These are phyloP conservation scores for Gracilaria gracilis DNA, from an alignment of 23 red algal genomes.

Conservation along the genomic window DNA sequence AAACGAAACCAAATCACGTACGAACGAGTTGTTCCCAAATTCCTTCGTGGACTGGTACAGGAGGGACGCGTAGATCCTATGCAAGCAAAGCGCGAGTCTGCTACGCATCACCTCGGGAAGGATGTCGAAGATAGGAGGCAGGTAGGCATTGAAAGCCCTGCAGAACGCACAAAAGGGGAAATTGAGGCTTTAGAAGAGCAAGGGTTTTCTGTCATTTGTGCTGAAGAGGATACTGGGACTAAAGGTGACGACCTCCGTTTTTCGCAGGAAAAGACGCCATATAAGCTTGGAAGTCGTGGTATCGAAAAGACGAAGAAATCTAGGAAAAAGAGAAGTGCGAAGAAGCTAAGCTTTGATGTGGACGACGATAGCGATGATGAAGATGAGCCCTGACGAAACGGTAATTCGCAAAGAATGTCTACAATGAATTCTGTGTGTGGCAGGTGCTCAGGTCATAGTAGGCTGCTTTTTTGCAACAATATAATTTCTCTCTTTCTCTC, in stretches of 20 bases:
- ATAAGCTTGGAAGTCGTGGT: neutral
- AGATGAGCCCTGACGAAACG: neutral
- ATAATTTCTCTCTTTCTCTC: too few relatives aligned
- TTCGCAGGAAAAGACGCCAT: neutral
- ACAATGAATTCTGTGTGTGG: too few relatives aligned
- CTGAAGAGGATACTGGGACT: neutral
- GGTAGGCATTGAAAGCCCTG: neutral
- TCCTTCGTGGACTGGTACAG: neutral
- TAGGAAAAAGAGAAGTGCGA: neutral
- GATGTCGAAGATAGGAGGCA: conserved; percentile 18
- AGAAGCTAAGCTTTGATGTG: conserved; percentile 7
- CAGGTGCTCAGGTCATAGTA: too few relatives aligned
- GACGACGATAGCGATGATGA: neutral
- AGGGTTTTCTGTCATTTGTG: neutral
- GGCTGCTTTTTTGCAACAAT: too few relatives aligned
- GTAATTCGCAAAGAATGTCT: neutral
- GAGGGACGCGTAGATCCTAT: neutral
- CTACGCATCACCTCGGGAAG: conserved; percentile 19
- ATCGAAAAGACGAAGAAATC: conserved; percentile 17
- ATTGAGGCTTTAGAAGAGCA: conserved; percentile 9
- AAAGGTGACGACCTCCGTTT: neutral
- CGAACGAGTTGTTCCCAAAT: conserved; percentile 2
- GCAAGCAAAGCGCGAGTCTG: conserved; percentile 11
- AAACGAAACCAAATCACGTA: conserved; percentile 17
- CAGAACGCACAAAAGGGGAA: neutral